Percentiles rank a stretch among this genome's conserved stretches.
Conservation (phyloP, 2,329 filamentous ascomycete species). For the Periconia digitata region DNA sequence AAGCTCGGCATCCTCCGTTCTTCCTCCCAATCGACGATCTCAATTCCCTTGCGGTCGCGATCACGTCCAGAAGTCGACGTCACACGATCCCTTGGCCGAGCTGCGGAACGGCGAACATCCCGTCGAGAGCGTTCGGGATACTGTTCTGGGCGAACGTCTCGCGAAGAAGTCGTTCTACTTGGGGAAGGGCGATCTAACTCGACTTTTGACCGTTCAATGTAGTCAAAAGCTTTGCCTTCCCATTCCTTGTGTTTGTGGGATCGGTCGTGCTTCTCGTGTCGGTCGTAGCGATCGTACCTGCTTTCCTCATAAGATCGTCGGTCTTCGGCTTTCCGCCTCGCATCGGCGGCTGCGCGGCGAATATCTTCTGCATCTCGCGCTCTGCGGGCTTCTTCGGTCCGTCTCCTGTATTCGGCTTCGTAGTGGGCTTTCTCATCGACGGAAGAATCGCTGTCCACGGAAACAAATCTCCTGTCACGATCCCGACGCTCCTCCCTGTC, state of each 20-base stretch:
- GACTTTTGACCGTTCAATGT: conserved; percentile 29
- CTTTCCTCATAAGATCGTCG: conserved; percentile 32
- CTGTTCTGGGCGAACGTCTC: conserved; percentile 32
- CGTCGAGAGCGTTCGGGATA: conserved; percentile 27
- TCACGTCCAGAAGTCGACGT: conserved; percentile 26
- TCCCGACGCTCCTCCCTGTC: conserved; percentile 46
- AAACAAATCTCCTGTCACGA: conserved; percentile 39
- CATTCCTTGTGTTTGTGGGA: conserved; percentile 30
- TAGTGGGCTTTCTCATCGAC: conserved; percentile 37
- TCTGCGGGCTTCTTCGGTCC: conserved; percentile 29
- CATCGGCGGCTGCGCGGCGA: conserved; percentile 19
- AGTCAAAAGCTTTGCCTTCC: conserved; percentile 29
- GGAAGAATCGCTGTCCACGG: conserved; percentile 37
- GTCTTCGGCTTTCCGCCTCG: conserved; percentile 30
- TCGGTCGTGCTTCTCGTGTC: conserved; percentile 10
- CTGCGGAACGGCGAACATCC: conserved; percentile 38
- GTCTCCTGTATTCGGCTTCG: conserved; percentile 32
- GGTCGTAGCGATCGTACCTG: conserved; percentile 1
- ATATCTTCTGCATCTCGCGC: conserved; percentile 16
- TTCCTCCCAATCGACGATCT: conserved; percentile 37
- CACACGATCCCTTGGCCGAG: conserved; percentile 33
- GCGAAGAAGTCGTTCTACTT: conserved; percentile 26
- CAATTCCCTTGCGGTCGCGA: conserved; percentile 30
- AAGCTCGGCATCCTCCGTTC: conserved; percentile 36
- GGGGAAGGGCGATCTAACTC: conserved; percentile 32